These are phyloP conservation scores for Blastobotrys indianensis DNA, from an alignment of 1,139 yeast species.

Conservation along the genomic window DNA sequence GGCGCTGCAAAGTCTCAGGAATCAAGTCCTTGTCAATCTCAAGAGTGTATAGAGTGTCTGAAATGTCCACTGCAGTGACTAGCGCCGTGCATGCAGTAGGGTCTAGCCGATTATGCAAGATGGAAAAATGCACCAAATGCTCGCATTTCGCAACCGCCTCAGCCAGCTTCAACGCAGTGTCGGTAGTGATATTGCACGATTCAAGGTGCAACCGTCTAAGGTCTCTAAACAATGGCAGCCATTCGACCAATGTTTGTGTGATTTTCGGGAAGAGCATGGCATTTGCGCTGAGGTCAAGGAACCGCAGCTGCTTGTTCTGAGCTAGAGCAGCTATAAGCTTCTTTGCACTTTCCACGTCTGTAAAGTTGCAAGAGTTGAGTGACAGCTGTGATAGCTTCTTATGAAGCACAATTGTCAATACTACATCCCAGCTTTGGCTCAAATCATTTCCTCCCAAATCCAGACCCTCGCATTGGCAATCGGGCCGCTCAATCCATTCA, in stretches of 20 bases:
- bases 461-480: conserved; percentile 64
- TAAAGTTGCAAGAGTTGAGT: conserved; percentile 59
- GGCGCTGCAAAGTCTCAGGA: conserved; percentile 65
- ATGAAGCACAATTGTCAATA: conserved; percentile 11
- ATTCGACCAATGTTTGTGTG: conserved; percentile 53
- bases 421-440: conserved; percentile 38
- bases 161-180: conserved; percentile 60
- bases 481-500: conserved; percentile 54
- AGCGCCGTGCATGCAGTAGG: conserved; percentile 59
- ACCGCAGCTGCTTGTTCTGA: conserved; percentile 49
- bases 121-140: conserved; percentile 67
- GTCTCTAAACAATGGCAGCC: conserved; percentile 58
- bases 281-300: conserved; percentile 70
- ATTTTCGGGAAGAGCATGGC: conserved; percentile 70
- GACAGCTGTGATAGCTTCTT: conserved; percentile 52
- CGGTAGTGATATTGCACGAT: conserved; percentile 56
- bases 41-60: conserved; percentile 58
- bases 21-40: conserved; percentile 68
- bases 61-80: conserved; percentile 63
- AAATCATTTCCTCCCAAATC: conserved; percentile 82
- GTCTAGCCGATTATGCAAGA: conserved; percentile 56
- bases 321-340: conserved; percentile 49
- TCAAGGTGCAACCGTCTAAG: conserved; percentile 76
- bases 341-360: conserved; percentile 48
- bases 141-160: conserved; percentile 65